These are phyloP conservation scores for Filobasidium uniguttulatum DNA, from an alignment of 1,284 basidiomycete species.

Conservation along the genomic window DNA sequence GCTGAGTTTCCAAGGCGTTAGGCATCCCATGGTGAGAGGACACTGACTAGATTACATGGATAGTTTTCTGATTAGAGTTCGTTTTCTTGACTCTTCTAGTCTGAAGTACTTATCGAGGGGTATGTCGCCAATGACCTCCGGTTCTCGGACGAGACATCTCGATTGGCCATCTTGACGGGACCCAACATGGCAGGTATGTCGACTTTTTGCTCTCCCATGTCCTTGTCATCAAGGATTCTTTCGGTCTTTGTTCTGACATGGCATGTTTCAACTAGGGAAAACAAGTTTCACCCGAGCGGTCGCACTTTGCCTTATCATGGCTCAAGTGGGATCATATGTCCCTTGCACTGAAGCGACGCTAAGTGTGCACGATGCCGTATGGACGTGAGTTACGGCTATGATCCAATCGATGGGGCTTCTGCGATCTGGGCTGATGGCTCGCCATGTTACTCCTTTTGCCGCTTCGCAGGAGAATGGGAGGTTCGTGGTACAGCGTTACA, in stretches of 20 bases:
- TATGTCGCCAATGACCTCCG: constrained; percentile 51
- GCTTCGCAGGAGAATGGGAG: constrained; percentile 26
- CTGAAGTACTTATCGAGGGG: constrained; percentile 58
- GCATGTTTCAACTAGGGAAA: constrained; percentile 50
- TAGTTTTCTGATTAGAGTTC: constrained; percentile 18
- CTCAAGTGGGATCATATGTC: constrained; percentile 44
- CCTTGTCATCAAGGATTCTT: constrained; percentile 24
- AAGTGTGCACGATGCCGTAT: constrained; percentile 65
- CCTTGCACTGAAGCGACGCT: constrained; percentile 58
- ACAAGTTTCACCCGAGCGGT: constrained; percentile 31
- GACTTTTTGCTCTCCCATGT: background rate
- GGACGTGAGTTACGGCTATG: constrained; percentile 56
- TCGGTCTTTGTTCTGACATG: constrained; percentile 28
- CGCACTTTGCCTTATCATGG: constrained; percentile 34
- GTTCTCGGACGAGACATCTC: constrained; percentile 38
- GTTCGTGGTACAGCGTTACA: constrained; percentile 11
- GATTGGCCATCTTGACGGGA: constrained; percentile 57
- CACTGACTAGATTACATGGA: too few species aligned
- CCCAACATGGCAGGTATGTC: constrained; percentile 42
- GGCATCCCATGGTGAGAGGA: constrained; percentile 59
- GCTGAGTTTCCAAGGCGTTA: constrained; percentile 37
- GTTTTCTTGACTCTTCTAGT: constrained; percentile 53
- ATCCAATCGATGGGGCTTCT: background rate
- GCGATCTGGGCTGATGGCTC: constrained; percentile 4
- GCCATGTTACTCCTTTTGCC: constrained; percentile 1